phyloP scores from a whole-genome alignment of 2,329 filamentous ascomycete genomes.

The Calonectria multiphialidica region DNA sequence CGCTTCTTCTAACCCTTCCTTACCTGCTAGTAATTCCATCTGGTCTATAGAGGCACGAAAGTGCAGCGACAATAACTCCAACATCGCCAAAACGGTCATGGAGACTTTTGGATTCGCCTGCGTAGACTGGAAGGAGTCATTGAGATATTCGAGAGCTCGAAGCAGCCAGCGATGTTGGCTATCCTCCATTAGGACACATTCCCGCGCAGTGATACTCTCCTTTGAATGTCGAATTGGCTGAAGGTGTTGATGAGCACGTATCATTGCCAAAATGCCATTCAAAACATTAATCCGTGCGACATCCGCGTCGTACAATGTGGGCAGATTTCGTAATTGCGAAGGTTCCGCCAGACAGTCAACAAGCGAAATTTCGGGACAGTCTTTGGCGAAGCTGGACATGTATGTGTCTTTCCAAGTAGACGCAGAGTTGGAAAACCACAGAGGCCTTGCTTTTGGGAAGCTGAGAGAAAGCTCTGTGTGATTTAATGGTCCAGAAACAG shows the following conservation, averaged over 20 bases:
- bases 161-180: neutral
- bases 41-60: neutral
- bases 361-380: neutral
- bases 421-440: neutral
- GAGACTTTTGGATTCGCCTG: neutral
- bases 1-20: neutral
- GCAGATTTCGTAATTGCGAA: neutral
- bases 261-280: neutral
- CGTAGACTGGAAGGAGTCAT: neutral
- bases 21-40: neutral
- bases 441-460: neutral
- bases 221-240: neutral
- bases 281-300: neutral
- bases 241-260: neutral
- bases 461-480: neutral
- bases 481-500: neutral
- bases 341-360: neutral
- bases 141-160: neutral
- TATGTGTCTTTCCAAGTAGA: neutral
- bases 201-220: neutral
- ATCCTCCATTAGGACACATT: neutral
- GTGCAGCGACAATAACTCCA: neutral
- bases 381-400: neutral
- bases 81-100: neutral
- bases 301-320: neutral